These are phyloP conservation scores for Schoenoplectus triqueter DNA, from an alignment of 202 grass and related monocot genomes.

Conservation along the genomic window DNA sequence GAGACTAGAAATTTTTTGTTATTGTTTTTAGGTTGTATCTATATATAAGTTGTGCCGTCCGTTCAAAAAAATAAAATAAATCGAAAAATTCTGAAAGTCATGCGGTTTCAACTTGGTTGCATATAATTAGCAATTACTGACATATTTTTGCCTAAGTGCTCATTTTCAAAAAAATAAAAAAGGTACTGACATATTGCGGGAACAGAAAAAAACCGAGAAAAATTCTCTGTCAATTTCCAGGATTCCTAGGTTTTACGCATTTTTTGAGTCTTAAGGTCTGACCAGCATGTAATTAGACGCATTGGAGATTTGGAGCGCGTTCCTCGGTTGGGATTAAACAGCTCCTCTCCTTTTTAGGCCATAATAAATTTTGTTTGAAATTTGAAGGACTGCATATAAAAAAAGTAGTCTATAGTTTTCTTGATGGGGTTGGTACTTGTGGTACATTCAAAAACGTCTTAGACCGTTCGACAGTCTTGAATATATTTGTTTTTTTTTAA, in stretches of 20 bases:
- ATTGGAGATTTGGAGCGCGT: not conserved
- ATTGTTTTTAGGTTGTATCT: no score
- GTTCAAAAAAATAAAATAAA: no score
- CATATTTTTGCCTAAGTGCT: not conserved
- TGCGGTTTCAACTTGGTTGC: not conserved
- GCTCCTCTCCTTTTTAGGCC: not conserved
- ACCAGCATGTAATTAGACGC: constrained; percentile 25
- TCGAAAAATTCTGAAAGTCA: no score
- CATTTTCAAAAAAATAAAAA: no score
- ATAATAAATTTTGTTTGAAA: not conserved
- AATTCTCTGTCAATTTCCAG: not conserved
- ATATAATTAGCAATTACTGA: not conserved
- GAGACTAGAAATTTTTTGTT: no score
- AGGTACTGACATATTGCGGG: not conserved
- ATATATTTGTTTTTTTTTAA: not conserved
- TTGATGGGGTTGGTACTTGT: not conserved
- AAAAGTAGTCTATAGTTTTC: not conserved
- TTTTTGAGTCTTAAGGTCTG: not conserved
- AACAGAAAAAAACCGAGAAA: not conserved
- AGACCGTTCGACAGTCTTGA: not conserved
- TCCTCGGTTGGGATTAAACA: constrained; percentile 8
- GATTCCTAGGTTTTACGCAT: not conserved
- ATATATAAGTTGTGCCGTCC: no score
- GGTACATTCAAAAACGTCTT: not conserved
- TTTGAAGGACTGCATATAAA: not conserved